Conservation (phyloP, 441 rosid species). For the Corymbia citriodora region DNA sequence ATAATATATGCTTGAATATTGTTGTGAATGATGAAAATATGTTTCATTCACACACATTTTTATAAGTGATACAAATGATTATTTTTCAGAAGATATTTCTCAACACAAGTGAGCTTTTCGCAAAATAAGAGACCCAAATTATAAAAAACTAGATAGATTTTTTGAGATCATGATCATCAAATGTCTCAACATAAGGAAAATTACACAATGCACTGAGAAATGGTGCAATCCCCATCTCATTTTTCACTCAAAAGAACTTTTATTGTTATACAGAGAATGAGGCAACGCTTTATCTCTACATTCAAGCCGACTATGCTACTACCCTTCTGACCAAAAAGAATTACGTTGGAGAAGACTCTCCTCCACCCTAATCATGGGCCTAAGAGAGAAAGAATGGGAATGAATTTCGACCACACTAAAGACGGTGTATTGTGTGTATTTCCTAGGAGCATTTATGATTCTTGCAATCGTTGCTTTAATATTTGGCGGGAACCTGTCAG, state of each 20-base stretch:
- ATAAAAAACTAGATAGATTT: neutral
- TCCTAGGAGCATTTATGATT: neutral
- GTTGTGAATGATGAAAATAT: rapidly evolving
- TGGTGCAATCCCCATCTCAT: neutral
- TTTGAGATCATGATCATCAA: neutral
- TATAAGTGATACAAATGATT: neutral
- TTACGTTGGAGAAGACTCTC: neutral
- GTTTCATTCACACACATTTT: neutral
- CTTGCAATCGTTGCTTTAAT: neutral
- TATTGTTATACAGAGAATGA: neutral
- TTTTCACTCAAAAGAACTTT: neutral
- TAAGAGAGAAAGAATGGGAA: neutral
- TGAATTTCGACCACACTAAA: neutral
- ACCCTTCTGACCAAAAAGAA: neutral
- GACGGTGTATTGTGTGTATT: neutral
- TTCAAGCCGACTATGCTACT: neutral
- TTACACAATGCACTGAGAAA: neutral
- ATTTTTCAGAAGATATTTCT: neutral
- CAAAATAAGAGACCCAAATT: neutral
- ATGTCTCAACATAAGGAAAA: neutral
- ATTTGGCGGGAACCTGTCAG: neutral
- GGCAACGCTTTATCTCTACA: neutral
- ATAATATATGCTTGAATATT: neutral
- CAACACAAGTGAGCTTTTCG: neutral
- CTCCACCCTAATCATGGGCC: neutral